Percentiles rank a stretch among this genome's conserved stretches.
These are phyloP conservation scores for Plectosphaerella cucumerina DNA, from an alignment of 2,329 filamentous ascomycete species.

Conservation along the genomic window DNA sequence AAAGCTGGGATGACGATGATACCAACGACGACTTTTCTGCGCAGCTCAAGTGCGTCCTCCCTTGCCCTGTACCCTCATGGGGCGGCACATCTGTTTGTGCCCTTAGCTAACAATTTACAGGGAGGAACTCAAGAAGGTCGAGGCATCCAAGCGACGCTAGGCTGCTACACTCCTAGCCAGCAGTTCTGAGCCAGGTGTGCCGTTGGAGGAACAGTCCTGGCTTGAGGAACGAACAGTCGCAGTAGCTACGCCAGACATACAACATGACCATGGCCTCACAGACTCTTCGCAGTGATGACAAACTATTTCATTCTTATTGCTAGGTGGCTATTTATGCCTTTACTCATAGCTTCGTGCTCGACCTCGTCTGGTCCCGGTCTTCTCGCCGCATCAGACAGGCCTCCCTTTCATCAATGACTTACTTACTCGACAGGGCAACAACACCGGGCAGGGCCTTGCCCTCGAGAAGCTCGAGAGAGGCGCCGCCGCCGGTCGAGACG, in stretches of 20 bases:
- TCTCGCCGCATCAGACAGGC: slow-evolving; percentile 20
- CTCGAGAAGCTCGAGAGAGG: slow-evolving; percentile 92
- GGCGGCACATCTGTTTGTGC: slow-evolving; percentile 17
- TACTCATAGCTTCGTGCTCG: no score
- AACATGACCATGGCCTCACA: no score
- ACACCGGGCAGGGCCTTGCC: slow-evolving; percentile 97
- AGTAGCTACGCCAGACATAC: no score
- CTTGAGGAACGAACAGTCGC: no score
- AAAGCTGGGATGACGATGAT: slow-evolving; percentile 99
- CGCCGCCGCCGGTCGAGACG: slow-evolving; percentile 94
- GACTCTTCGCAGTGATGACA: neutral
- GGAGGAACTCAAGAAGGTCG: slow-evolving; percentile 93
- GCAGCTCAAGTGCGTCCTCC: slow-evolving; percentile 76
- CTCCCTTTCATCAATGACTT: slow-evolving; percentile 21
- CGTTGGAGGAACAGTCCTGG: no score
- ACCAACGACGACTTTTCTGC: slow-evolving; percentile 93
- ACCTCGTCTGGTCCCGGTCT: no score
- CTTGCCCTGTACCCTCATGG: neutral
- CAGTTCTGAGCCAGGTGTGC: neutral
- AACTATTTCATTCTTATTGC: neutral
- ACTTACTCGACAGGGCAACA: slow-evolving; percentile 78
- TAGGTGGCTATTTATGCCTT: no score
- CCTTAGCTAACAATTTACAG: slow-evolving; percentile 34
- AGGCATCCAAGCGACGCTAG: slow-evolving; percentile 63
- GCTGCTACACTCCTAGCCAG: neutral